Evolutionary conservation across 768 basidiomycete species (phyloP).

Genomic region (Porphyrellus cyaneotinctus): DNA sequence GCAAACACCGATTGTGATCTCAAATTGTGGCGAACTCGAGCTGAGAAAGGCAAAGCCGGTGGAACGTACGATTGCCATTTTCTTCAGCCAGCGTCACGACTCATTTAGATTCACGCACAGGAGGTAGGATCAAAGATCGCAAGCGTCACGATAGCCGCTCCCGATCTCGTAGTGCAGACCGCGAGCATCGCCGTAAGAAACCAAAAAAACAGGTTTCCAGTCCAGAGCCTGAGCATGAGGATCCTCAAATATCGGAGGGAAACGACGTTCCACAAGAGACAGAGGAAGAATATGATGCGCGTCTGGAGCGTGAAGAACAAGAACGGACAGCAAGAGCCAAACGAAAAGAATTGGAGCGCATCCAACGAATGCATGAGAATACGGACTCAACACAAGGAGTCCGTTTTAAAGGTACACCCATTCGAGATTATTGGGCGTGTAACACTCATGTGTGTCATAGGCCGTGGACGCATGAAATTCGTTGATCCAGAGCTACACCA

Average conservation of each 20-base stretch:
- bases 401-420: constrained; percentile 56
- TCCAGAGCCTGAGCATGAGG: constrained; percentile 9
- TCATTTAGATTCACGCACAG: background rate
- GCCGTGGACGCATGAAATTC: constrained; percentile 66
- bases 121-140: constrained; percentile 6
- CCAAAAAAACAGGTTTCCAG: constrained; percentile 15
- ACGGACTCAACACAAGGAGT: constrained; percentile 41
- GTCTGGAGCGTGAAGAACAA: constrained; percentile 63
- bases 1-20: constrained; percentile 57
- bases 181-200: constrained; percentile 27
- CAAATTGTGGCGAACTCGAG: constrained; percentile 83
- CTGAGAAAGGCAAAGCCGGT: constrained; percentile 38
- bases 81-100: background rate
- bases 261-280: constrained; percentile 43
- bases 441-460: constrained; percentile 26
- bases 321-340: constrained; percentile 49
- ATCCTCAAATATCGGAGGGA: background rate
- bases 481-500: constrained; percentile 52
- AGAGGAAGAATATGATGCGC: constrained; percentile 68
- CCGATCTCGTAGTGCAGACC: constrained; percentile 28
- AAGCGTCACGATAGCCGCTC: constrained; percentile 25
- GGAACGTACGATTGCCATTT: constrained; percentile 12
- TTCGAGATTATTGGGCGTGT: background rate
- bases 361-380: constrained; percentile 39
- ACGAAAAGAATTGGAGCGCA: constrained; percentile 45